Evolutionary conservation across 1,139 yeast species (phyloP).

Genomic region (Pichia sp.): DNA sequence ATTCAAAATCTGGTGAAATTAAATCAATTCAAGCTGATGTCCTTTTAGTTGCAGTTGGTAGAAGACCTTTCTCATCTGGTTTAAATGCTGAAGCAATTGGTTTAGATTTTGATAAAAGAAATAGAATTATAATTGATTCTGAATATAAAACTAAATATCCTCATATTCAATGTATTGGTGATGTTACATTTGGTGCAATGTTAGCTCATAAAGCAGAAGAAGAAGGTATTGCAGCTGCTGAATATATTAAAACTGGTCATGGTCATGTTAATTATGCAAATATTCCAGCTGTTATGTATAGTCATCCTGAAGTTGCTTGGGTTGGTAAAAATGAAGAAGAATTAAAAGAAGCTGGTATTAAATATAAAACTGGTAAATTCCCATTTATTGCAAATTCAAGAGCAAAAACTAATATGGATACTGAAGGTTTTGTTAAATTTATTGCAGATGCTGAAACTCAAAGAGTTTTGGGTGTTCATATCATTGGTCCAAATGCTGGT

Average conservation of each 20-base stretch:
- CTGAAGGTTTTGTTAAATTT: slow-evolving; percentile 96
- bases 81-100: slow-evolving; percentile 85
- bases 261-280: slow-evolving; percentile 98
- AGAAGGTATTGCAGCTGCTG: slow-evolving; percentile 98
- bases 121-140: slow-evolving; percentile 89
- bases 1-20: slow-evolving; percentile 78
- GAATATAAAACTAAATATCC: slow-evolving; percentile 89
- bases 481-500: slow-evolving; percentile 97
- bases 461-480: slow-evolving; percentile 93
- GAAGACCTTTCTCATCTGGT: slow-evolving; percentile 95
- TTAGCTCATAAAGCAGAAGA: slow-evolving; percentile 99
- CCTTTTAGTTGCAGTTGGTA: slow-evolving; percentile 93
- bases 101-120: slow-evolving; percentile 83
- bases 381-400: slow-evolving; percentile 98
- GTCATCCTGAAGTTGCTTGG: slow-evolving; percentile 99
- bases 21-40: slow-evolving; percentile 86
- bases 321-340: slow-evolving; percentile 96
- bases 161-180: slow-evolving; percentile 97
- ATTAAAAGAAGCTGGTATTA: slow-evolving; percentile 87
- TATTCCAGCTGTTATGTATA: slow-evolving; percentile 97
- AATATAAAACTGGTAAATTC: slow-evolving; percentile 94
- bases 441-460: slow-evolving; percentile 96
- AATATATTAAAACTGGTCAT: slow-evolving; percentile 84
- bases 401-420: slow-evolving; percentile 96
- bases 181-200: slow-evolving; percentile 98